Evolutionary conservation across 2,329 filamentous ascomycete species (phyloP).

Genomic region (Colletotrichum costaricense): DNA sequence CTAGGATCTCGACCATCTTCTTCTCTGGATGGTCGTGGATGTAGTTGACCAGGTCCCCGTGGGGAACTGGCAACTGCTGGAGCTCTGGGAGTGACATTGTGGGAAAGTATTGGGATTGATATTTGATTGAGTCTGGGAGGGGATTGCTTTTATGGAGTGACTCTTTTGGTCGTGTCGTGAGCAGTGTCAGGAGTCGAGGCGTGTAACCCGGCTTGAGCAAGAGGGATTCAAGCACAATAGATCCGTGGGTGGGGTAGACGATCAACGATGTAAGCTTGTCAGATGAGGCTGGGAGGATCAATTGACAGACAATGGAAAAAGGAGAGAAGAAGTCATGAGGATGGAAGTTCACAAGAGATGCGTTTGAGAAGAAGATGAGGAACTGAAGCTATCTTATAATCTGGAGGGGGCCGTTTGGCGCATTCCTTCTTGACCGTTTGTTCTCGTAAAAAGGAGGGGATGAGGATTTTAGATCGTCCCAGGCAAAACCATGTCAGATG

Average conservation of each 20-base stretch:
- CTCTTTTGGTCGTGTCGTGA: neutral
- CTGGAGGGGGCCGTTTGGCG: neutral
- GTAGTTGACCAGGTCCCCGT: slow-evolving; percentile 60
- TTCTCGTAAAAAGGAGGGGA: neutral
- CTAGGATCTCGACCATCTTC: slow-evolving; percentile 67
- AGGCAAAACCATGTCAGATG: neutral
- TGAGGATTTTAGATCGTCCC: neutral
- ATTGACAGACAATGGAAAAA: neutral
- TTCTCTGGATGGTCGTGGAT: slow-evolving; percentile 65
- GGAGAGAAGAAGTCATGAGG: neutral
- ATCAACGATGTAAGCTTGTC: neutral
- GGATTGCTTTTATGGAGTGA: too few species aligned
- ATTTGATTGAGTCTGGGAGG: neutral
- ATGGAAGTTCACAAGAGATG: neutral
- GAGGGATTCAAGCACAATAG: neutral
- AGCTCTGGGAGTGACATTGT: slow-evolving; percentile 52
- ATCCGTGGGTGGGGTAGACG: neutral
- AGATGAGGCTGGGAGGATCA: neutral
- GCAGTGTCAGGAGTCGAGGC: neutral
- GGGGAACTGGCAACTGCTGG: slow-evolving; percentile 59
- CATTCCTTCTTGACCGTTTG: slow-evolving; percentile 2
- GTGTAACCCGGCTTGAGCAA: neutral
- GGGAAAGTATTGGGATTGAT: slow-evolving; percentile 15
- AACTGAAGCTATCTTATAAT: slow-evolving; percentile 29
- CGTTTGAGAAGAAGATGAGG: neutral